Conservation (phyloP, 2,329 filamentous ascomycete genomes). For the Xylaria arbuscula region DNA sequence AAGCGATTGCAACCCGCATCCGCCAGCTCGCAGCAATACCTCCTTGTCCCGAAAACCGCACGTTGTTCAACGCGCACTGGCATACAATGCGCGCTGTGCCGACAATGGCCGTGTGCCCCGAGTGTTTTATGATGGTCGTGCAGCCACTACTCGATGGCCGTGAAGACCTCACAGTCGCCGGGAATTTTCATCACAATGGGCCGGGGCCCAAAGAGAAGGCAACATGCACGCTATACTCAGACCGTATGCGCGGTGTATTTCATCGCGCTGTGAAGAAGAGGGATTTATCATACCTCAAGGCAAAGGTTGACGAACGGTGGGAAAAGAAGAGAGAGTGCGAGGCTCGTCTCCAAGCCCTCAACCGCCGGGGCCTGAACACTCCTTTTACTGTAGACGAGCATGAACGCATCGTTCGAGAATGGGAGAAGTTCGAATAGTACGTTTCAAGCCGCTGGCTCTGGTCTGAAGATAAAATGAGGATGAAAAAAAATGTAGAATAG, state of each 20-base stretch:
- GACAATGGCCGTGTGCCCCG: conserved; percentile 84
- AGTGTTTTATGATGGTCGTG: conserved; percentile 86
- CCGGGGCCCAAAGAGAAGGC: conserved; percentile 63
- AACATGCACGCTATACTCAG: conserved; percentile 83
- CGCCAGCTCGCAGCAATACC: conserved; percentile 66
- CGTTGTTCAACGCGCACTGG: conserved; percentile 74
- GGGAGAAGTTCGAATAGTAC: conserved; percentile 67
- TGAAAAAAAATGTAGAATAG: background rate
- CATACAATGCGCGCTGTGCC: conserved; percentile 80
- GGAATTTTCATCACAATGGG: conserved; percentile 72
- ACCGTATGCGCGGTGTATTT: conserved; percentile 81
- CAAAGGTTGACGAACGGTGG: conserved; percentile 67
- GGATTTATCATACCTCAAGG: conserved; percentile 72
- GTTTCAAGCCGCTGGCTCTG: background rate
- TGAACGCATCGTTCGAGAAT: conserved; percentile 65
- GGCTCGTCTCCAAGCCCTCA: conserved; percentile 22
- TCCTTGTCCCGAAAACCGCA: conserved; percentile 74
- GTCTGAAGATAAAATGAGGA: background rate
- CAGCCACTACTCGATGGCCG: conserved; percentile 70
- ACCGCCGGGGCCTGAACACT: conserved; percentile 48
- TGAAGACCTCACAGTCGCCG: conserved; percentile 62
- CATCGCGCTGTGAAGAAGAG: conserved; percentile 71
- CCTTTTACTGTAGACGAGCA: conserved; percentile 57
- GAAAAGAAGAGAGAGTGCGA: conserved; percentile 68
- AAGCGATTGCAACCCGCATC: conserved; percentile 72